Evolutionary conservation across 208 protist species (phyloP).

Genomic region (Leptomonas pyrrhocoris): DNA sequence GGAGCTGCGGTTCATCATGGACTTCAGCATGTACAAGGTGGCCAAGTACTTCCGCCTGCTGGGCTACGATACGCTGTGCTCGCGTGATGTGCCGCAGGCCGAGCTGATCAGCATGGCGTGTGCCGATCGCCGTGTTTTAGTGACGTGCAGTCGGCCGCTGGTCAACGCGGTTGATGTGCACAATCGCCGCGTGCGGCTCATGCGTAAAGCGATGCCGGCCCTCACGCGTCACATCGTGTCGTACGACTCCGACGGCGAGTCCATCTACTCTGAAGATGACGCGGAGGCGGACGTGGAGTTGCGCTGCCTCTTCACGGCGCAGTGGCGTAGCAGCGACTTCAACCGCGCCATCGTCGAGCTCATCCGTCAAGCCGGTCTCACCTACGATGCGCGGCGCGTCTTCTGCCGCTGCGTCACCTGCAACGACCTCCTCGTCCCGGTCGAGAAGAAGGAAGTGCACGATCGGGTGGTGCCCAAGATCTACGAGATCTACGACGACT

Average conservation of each 20-base stretch:
- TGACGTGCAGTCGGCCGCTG: conserved; percentile 57
- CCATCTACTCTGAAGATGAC: conserved; percentile 52
- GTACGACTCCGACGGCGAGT: conserved; percentile 82
- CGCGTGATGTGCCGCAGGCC: conserved; percentile 38
- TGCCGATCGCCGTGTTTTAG: conserved; percentile 38
- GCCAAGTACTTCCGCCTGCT: conserved; percentile 81
- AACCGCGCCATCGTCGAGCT: conserved; percentile 45
- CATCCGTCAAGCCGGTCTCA: conserved; percentile 39
- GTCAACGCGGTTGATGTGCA: conserved; percentile 42
- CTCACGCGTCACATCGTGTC: conserved; percentile 40
- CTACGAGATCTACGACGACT: conserved; percentile 68
- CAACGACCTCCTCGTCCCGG: conserved; percentile 54
- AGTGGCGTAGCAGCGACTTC: conserved; percentile 54
- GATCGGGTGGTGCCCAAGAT: conserved; percentile 57
- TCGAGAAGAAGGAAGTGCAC: conserved; percentile 46
- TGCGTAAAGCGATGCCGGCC: neutral
- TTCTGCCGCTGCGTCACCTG: conserved; percentile 76
- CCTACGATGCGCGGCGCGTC: conserved; percentile 41
- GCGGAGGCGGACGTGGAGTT: conserved; percentile 36
- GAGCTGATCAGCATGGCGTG: conserved; percentile 43
- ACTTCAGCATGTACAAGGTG: conserved; percentile 76
- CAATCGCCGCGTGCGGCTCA: conserved; percentile 35
- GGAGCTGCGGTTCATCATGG: conserved; percentile 61
- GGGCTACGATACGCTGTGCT: conserved; percentile 74
- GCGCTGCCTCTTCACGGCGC: conserved; percentile 38